Evolutionary conservation across 139 green algal species (phyloP), one percentile per base, ranked within the genome.

Genomic region (Chlamydomonas schloesseri): DNA sequence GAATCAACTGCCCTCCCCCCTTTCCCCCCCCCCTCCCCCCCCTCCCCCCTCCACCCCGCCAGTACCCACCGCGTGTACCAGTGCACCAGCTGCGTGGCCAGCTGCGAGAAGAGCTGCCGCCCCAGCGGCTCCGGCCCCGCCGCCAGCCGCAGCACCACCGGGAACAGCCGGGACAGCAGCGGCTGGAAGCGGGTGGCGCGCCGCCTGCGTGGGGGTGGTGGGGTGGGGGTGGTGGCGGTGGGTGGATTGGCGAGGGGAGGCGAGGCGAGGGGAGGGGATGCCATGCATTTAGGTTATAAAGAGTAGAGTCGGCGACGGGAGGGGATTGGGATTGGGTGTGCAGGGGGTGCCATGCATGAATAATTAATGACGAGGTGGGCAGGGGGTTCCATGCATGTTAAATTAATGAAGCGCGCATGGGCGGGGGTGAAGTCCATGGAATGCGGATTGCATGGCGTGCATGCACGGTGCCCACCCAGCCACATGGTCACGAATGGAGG

Each of bases 41-140:
- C 13, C 15, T 17, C 23, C 36, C 11, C 69, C 69, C 13, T 3
- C 64, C 64, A n/a, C n/a, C 26, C 6, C 28, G 5, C 31, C 67
- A 24, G 33, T 10, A 47, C 70, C 2, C 53, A 87, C 81, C 69
- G 24, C 3, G 81, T 87, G 81, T 87, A 87, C 81, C 81, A 87
- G 46, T 87, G 81, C 69, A 87, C 81, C 69, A 87, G 81, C 68
- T 87, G 81, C 2, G 47, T 34, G 23, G 81, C 68, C 81, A 87
- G 81, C 53, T 71, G 81, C 0, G 69, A 42, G 57, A 87, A 87
- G 34, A 80, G 53, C 11, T 87, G 53, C 34, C 81, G 81, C 11
- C 33, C 26, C 53, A 87, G 53, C 5, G 81, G 81, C 69, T 87
- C 81, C 0, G 69, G 69, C 5, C 33, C 69, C 34, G 50, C 53